phyloP scores from a whole-genome alignment of 2,329 filamentous ascomycete genomes.

The Fusarium sterilihyphosum region DNA sequence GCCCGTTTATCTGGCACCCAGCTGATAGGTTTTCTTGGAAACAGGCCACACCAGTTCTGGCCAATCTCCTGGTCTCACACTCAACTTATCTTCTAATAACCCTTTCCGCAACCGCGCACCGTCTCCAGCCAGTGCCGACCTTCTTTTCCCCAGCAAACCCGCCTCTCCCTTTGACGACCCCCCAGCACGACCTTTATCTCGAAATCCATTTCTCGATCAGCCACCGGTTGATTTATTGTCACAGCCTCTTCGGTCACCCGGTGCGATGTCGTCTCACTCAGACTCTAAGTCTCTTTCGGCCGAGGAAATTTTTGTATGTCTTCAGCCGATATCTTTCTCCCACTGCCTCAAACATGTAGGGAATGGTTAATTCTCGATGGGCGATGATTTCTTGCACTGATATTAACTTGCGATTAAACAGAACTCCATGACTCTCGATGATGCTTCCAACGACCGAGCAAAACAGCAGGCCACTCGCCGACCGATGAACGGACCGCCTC shows the following conservation, averaged over 20 bases:
- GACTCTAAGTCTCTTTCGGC: constrained; percentile 62
- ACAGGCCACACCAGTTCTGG: constrained; percentile 40
- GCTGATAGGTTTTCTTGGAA: constrained; percentile 41
- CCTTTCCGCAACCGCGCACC: constrained; percentile 79
- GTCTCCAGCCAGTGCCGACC: constrained; percentile 61
- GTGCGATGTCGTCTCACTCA: constrained; percentile 61
- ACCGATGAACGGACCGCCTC: constrained; percentile 43
- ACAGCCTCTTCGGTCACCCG: constrained; percentile 54
- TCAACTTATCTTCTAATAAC: constrained; percentile 84
- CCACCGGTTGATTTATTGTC: constrained; percentile 50
- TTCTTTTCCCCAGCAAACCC: constrained; percentile 51
- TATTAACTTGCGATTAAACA: constrained; percentile 48
- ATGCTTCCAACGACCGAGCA: constrained; percentile 55
- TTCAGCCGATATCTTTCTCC: neutral
- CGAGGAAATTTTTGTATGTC: constrained; percentile 81
- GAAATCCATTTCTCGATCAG: constrained; percentile 79
- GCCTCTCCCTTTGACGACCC: constrained; percentile 70
- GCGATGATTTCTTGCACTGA: neutral
- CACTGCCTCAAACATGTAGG: neutral
- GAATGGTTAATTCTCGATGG: neutral
- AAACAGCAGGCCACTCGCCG: constrained; percentile 53
- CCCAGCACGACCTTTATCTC: constrained; percentile 70
- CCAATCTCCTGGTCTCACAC: constrained; percentile 58
- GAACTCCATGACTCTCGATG: constrained; percentile 75
- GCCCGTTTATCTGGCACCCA: constrained; percentile 41